A percentile compares a stretch with the other conserved stretches of the same genome.
phyloP scores from a whole-genome alignment of 1,139 yeast genomes.

The Debaryomyces nepalensis region DNA sequence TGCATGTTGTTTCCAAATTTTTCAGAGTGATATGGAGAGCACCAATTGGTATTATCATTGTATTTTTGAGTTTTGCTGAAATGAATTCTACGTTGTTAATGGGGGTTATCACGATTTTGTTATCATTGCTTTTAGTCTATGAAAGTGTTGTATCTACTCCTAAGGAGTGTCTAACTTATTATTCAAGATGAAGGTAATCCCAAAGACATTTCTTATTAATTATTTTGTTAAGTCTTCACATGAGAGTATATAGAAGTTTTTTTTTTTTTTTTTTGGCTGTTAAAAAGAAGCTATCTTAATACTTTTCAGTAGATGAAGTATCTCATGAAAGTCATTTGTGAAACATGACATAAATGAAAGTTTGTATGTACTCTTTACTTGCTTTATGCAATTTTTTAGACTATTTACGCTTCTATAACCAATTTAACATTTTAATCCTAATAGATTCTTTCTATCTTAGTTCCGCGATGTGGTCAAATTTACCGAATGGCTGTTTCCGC shows the following conservation, averaged over 20 bases:
- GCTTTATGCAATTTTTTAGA: too few species aligned
- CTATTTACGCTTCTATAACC: background rate
- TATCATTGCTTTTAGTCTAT: conserved; percentile 37
- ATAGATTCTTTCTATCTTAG: background rate
- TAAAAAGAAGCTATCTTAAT: too few species aligned
- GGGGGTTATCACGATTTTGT: conserved; percentile 46
- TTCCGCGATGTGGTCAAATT: conserved; percentile 2
- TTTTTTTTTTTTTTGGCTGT: too few species aligned
- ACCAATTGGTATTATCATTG: conserved; percentile 43
- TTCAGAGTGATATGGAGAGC: conserved; percentile 47
- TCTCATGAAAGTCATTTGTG: too few species aligned
- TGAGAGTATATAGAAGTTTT: too few species aligned
- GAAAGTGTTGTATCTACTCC: conserved; percentile 41
- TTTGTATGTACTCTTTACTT: too few species aligned
- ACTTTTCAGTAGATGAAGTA: too few species aligned
- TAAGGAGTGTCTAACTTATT: conserved; percentile 16
- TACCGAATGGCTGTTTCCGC: background rate
- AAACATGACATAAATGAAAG: too few species aligned
- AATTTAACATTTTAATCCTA: background rate
- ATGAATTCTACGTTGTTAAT: conserved; percentile 46
- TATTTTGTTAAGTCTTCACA: too few species aligned
- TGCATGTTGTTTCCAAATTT: conserved; percentile 36
- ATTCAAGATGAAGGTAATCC: background rate
- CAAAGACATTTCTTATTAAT: too few species aligned
- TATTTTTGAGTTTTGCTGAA: conserved; percentile 52